These are phyloP conservation scores for Echites panduratus DNA, from an alignment of 257 asterid species.

Conservation along the genomic window DNA sequence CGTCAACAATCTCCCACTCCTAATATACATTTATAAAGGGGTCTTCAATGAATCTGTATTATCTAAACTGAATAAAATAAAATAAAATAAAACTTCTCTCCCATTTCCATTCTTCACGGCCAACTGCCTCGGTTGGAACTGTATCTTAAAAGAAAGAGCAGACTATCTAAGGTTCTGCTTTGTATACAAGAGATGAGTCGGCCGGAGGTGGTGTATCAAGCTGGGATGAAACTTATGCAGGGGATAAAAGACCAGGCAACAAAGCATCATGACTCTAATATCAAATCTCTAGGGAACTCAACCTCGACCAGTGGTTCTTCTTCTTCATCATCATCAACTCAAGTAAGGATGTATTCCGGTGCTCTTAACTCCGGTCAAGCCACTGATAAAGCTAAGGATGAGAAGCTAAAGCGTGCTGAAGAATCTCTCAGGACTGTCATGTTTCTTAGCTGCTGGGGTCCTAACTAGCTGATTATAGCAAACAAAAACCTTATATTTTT, in stretches of 20 bases:
- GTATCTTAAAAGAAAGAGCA: no score
- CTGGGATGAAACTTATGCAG: slow-evolving; percentile 39
- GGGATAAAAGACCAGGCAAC: slow-evolving; percentile 44
- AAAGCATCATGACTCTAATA: slow-evolving; percentile 21
- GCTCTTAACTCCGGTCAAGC: slow-evolving; percentile 23
- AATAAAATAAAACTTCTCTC: no score
- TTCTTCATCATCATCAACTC: slow-evolving; percentile 25
- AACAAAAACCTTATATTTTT: neutral
- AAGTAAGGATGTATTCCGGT: slow-evolving; percentile 29
- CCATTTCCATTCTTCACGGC: neutral
- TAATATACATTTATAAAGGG: neutral
- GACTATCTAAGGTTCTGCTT: no score
- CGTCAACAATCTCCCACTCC: slow-evolving; percentile 2
- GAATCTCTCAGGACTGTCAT: slow-evolving; percentile 57
- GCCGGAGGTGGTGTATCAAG: slow-evolving; percentile 23
- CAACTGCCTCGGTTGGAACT: neutral
- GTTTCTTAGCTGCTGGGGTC: slow-evolving; percentile 77
- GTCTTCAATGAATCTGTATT: neutral
- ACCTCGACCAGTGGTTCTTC: slow-evolving; percentile 3
- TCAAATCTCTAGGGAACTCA: slow-evolving; percentile 29
- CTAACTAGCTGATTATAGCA: no score
- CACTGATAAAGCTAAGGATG: slow-evolving; percentile 17
- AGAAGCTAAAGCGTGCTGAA: slow-evolving; percentile 38
- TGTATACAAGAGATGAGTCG: no score
- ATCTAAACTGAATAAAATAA: neutral